A percentile compares a stretch with the other conserved stretches of the same genome.
Evolutionary conservation across 768 basidiomycete genomes (phyloP).

Genomic region (Rhizopogon vesiculosus): DNA sequence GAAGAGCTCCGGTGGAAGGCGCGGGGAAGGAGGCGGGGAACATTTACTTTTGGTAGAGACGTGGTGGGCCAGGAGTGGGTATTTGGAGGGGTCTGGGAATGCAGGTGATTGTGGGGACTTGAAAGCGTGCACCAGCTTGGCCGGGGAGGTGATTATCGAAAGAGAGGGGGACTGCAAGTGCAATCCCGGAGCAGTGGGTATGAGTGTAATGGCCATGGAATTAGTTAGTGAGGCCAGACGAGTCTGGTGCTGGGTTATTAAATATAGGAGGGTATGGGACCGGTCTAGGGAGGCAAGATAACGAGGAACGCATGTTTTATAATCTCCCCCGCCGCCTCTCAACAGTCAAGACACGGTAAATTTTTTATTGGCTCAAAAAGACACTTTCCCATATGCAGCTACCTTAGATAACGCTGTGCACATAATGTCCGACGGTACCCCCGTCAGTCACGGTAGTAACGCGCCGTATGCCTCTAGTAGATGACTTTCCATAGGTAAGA

Average conservation of each 20-base stretch:
- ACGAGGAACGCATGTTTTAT: neutral
- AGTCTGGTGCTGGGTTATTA: neutral
- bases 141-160: neutral
- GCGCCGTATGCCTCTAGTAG: no score
- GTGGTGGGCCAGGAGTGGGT: neutral
- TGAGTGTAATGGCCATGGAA: neutral
- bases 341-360: no score
- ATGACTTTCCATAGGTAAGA: no score
- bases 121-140: neutral
- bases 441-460: no score
- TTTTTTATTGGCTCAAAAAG: no score
- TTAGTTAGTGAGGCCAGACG: neutral
- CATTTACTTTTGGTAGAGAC: neutral
- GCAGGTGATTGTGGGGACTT: neutral
- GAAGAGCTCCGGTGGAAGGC: slow-evolving; percentile 25
- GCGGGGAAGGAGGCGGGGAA: slow-evolving; percentile 2
- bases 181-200: neutral
- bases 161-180: neutral
- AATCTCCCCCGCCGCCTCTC: no score
- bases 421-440: no score
- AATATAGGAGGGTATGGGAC: neutral
- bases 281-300: neutral
- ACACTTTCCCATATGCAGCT: no score
- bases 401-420: no score
- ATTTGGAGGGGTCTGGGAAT: neutral